Conservation (phyloP, 768 basidiomycete species). For the Tephrocybe rancida region DNA sequence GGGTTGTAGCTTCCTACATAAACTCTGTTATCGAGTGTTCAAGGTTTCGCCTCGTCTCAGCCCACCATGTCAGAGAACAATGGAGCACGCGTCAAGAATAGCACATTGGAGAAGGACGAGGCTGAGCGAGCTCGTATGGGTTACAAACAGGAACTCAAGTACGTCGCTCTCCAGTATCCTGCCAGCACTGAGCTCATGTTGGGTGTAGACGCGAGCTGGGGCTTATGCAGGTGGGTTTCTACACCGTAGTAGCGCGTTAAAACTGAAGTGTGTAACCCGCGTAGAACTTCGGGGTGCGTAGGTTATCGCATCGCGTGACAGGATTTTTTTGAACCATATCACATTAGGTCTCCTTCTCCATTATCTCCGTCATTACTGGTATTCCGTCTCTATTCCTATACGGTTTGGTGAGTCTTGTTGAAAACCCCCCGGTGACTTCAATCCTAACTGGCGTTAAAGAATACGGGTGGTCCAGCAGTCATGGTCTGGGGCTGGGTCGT, state of each 20-base stretch:
- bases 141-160: constrained; percentile 27
- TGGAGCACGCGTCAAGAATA: background rate
- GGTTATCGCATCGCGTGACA: background rate
- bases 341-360: constrained; percentile 61
- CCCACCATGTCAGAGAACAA: constrained; percentile 1
- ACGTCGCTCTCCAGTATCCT: background rate
- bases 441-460: constrained; percentile 34
- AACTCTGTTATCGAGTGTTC: too few species aligned
- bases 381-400: constrained; percentile 70
- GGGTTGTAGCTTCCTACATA: background rate
- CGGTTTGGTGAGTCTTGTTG: constrained; percentile 53
- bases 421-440: background rate
- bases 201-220: constrained; percentile 61
- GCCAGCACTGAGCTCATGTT: background rate
- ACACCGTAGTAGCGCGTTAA: background rate
- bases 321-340: background rate
- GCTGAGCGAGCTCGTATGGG: constrained; percentile 25
- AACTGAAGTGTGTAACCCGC: constrained; percentile 2
- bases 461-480: constrained; percentile 74
- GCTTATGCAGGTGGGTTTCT: constrained; percentile 54
- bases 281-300: constrained; percentile 64
- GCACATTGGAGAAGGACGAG: constrained; percentile 19
- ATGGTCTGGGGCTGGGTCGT: constrained; percentile 81
- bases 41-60: too few species aligned
- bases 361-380: constrained; percentile 77